These are phyloP conservation scores for Agaricus blazei DNA, from an alignment of 768 basidiomycete species.

Conservation along the genomic window DNA sequence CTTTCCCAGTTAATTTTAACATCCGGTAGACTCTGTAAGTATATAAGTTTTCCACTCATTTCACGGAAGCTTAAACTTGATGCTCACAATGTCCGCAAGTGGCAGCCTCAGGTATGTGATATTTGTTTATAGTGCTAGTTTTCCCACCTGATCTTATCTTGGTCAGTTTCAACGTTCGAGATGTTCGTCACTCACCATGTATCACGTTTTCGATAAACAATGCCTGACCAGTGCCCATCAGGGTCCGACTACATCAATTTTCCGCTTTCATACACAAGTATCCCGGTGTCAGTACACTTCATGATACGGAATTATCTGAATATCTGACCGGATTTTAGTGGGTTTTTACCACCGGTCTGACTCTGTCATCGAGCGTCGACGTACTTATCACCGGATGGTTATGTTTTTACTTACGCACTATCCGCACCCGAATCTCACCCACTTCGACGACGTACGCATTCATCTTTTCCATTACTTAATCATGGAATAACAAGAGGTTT, in stretches of 20 bases:
- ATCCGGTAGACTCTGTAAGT: slow-evolving; percentile 4
- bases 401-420: slow-evolving; percentile 35
- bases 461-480: background rate
- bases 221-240: slow-evolving; percentile 5
- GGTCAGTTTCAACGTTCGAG: slow-evolving; percentile 22
- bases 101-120: slow-evolving; percentile 9
- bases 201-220: background rate
- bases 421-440: slow-evolving; percentile 32
- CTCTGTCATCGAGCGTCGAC: slow-evolving; percentile 45
- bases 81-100: background rate
- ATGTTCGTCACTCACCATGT: slow-evolving; percentile 17
- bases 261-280: slow-evolving; percentile 14
- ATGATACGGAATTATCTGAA: background rate
- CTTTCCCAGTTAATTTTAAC: background rate
- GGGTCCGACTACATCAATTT: slow-evolving; percentile 31
- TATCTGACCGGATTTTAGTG: slow-evolving; percentile 21
- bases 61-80: background rate
- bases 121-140: background rate
- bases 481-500: background rate
- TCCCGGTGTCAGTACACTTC: slow-evolving; percentile 13
- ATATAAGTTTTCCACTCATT: background rate
- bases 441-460: slow-evolving; percentile 19
- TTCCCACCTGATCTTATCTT: background rate
- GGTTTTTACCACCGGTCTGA: slow-evolving; percentile 47
- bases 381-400: slow-evolving; percentile 42